phyloP scores from a whole-genome alignment of 805 yeast species.

The Candida rishiriensis region DNA sequence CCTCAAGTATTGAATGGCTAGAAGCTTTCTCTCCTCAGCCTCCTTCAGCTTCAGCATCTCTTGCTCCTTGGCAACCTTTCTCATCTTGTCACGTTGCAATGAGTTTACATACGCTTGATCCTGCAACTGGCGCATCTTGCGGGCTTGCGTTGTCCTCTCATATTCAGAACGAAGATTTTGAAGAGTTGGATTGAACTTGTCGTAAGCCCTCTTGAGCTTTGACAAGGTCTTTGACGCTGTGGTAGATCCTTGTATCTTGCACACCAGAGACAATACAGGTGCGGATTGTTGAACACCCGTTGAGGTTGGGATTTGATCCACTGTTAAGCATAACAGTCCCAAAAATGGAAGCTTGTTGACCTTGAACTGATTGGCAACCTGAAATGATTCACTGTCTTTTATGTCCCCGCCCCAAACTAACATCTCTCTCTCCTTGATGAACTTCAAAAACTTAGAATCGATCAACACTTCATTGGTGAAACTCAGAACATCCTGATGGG shows the following conservation, averaged over 20 bases:
- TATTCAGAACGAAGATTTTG: slow-evolving; percentile 57
- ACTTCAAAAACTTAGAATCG: slow-evolving; percentile 43
- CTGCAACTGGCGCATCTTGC: slow-evolving; percentile 62
- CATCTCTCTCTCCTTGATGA: slow-evolving; percentile 46
- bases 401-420: slow-evolving; percentile 87
- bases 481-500: slow-evolving; percentile 55
- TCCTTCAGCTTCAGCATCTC: slow-evolving; percentile 16
- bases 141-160: slow-evolving; percentile 53
- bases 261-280: slow-evolving; percentile 57
- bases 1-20: slow-evolving; percentile 37
- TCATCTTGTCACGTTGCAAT: slow-evolving; percentile 58
- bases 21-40: slow-evolving; percentile 14
- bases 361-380: slow-evolving; percentile 69
- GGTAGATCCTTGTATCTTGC: slow-evolving; percentile 58
- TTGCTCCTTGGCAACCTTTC: slow-evolving; percentile 38
- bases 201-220: slow-evolving; percentile 34
- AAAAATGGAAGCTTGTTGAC: slow-evolving; percentile 77
- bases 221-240: slow-evolving; percentile 24
- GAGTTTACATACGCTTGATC: slow-evolving; percentile 74
- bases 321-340: slow-evolving; percentile 69
- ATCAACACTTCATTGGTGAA: slow-evolving; percentile 54
- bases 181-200: slow-evolving; percentile 59
- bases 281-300: slow-evolving; percentile 48
- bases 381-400: slow-evolving; percentile 76
- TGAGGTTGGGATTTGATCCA: slow-evolving; percentile 49